Evolutionary conservation across 352 stramenopile genomes (phyloP), one percentile per base, ranked within the genome.

Genomic region (Phytophthora chlamydospora): DNA sequence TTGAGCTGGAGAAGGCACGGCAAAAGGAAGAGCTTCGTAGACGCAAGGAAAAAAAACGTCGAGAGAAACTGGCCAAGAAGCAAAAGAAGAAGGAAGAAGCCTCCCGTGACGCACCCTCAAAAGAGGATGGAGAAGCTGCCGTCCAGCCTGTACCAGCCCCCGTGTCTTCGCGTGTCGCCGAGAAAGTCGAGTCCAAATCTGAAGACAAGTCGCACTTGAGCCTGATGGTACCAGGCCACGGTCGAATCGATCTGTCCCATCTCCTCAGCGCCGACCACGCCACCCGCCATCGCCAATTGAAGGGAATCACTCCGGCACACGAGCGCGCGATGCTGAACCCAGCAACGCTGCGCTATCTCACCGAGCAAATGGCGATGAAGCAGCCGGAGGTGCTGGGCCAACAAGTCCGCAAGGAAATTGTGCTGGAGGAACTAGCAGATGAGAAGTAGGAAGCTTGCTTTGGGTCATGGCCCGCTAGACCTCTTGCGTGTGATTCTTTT

Each of bases 21-120:
- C 82, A 89, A 51, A 87, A 89, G 38, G 78, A 91, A 43, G 82
- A 88, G 6, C 34, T 89, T 7, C 66, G 76, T 10, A 85, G 83
- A 50, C 73, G 82, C 7, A 91, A 89, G 49, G 82, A 91, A 44
- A 88, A 83, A 49, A 85, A 78, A 47, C 74, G 79, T 10, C 61
- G 65, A 29, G 79, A 88, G 31, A 79, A 76, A 33, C 14, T 80
- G 24, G 56, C 65, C 1, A 85, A 80, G 41, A 84, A 80, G 61
- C 85, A 83, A 51, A 75, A 51, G n/a, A 66, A 71, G 12, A 61
- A 68, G 16, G 59, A 69, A 17, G 43, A 60, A 11, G 36, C 34
- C 32, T 21, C 44, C 12, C 7, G 29, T 31, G 45, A 24, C 19
- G 43, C 58, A 32, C 13, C 24, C 19, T 16, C 32, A 27, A 60